Evolutionary conservation across 768 basidiomycete genomes (phyloP), one percentile per base, ranked within the genome.

Genomic region (Trametes meyenii): DNA sequence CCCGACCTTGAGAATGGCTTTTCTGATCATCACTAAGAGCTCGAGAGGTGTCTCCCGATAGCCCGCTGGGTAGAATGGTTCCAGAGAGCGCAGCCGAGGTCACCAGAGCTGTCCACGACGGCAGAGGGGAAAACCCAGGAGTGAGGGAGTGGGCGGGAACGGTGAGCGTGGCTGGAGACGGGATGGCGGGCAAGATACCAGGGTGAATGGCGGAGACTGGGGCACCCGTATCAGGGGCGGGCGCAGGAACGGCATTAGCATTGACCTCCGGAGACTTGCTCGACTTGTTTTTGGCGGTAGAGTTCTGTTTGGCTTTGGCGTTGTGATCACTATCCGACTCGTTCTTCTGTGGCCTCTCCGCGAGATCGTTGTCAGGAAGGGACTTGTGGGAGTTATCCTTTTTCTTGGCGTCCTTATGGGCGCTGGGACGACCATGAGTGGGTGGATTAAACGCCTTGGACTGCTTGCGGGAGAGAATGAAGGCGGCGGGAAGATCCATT

Each of bases 161-260:
- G 2, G 63, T 61, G 7, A 56, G 59, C 23, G 61, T 53, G 16
- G 49, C 55, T 17, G 62, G 57, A 2, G 66, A 19, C 12, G 61
- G 60, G 5, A 67, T 55, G 33, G 65, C 67, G 17, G 72, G 66
- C 12, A 70, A 62, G 26, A 66, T 57, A n/a, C 71, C 69, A 43
- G 74, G 66, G 52, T 70, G 69, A 10, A 69, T 61, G 1, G 58
- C 48, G 14, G 29, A 59, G 40, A 48, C 43, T 40, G 59, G 50
- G 1, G 44, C 44, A 33, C 76, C 78, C 49, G 76, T 78, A 49
- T 82, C 81, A 23, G 83, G 81, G 40, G 77, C 77, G 61, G 84
- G 84, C 62, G 78, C 77, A 13, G 85, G 83, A 45, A 85, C 71
- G 43, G 76, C 72, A 7, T 80, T 66, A 14, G 57, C 69, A 38